Evolutionary conservation across 2,329 filamentous ascomycete genomes (phyloP).

Genomic region (Lizonia empirigonia): DNA sequence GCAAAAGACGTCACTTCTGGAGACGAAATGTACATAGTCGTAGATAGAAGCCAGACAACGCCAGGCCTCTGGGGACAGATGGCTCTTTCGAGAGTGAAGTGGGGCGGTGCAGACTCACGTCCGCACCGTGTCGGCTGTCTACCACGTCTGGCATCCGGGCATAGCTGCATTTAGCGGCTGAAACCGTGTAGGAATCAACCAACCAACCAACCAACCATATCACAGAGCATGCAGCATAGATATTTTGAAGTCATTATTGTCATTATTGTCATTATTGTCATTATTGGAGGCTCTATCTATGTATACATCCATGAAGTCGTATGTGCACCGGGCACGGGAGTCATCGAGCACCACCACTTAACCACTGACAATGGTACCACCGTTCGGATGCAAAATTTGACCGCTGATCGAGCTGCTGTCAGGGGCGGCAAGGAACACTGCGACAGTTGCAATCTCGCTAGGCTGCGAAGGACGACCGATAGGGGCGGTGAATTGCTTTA

Average conservation of each 20-base stretch:
- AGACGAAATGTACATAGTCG: no score
- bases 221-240: no score
- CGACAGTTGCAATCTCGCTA: constrained; percentile 79
- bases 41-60: no score
- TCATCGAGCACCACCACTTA: constrained; percentile 16
- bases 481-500: constrained; percentile 73
- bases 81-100: no score
- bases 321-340: constrained; percentile 1
- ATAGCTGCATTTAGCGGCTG: no score
- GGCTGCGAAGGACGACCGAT: constrained; percentile 81
- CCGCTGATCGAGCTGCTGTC: constrained; percentile 78
- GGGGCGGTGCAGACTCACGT: no score
- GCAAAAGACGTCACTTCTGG: no score
- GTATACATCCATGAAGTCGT: constrained; percentile 9
- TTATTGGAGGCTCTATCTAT: constrained; percentile 6
- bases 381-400: constrained; percentile 70
- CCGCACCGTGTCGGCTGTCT: no score
- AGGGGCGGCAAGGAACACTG: constrained; percentile 77
- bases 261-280: background rate
- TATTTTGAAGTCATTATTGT: background rate
- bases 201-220: no score
- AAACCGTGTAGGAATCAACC: no score
- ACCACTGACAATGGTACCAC: constrained; percentile 44
- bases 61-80: no score
- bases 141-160: no score